Evolutionary conservation across 305 asterid genomes (phyloP).

Genomic region (Rubia peregrina): DNA sequence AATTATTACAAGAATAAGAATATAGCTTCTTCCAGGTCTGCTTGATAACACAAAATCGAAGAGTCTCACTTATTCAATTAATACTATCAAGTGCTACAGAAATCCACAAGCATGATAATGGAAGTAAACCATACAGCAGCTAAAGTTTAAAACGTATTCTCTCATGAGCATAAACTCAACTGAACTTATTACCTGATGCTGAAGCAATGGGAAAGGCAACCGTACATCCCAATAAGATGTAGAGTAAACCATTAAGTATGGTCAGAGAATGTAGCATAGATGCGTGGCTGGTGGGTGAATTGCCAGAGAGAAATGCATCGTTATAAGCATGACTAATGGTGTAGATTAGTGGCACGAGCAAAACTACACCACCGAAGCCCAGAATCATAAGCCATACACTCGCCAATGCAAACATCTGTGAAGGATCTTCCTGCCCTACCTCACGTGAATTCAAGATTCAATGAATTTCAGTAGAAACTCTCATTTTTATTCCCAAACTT

Average conservation of each 20-base stretch:
- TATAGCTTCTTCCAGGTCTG: background rate
- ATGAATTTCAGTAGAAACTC: constrained; percentile 16
- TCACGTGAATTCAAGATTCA: constrained; percentile 57
- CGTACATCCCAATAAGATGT: constrained; percentile 67
- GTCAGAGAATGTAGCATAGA: constrained; percentile 55
- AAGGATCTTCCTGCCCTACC: constrained; percentile 99
- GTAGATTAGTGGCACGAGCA: constrained; percentile 63
- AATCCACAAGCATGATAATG: background rate
- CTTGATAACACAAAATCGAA: background rate
- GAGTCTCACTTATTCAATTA: background rate
- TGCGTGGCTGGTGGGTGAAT: constrained; percentile 39
- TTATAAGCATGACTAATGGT: constrained; percentile 61
- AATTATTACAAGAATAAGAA: background rate
- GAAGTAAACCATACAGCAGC: background rate
- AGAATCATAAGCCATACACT: constrained; percentile 88
- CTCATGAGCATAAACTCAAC: constrained; percentile 4
- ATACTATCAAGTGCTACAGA: background rate
- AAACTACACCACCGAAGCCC: constrained; percentile 70
- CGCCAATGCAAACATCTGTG: constrained; percentile 82
- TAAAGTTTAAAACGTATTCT: no score
- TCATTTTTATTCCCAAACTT: background rate
- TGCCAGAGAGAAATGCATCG: constrained; percentile 52
- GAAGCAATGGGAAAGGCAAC: constrained; percentile 84
- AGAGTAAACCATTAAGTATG: constrained; percentile 52
- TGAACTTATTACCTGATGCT: constrained; percentile 64